Percentiles rank a stretch among this genome's conserved stretches.
Evolutionary conservation across 2,329 filamentous ascomycete species (phyloP).

Genomic region (Xylaria sp.): DNA sequence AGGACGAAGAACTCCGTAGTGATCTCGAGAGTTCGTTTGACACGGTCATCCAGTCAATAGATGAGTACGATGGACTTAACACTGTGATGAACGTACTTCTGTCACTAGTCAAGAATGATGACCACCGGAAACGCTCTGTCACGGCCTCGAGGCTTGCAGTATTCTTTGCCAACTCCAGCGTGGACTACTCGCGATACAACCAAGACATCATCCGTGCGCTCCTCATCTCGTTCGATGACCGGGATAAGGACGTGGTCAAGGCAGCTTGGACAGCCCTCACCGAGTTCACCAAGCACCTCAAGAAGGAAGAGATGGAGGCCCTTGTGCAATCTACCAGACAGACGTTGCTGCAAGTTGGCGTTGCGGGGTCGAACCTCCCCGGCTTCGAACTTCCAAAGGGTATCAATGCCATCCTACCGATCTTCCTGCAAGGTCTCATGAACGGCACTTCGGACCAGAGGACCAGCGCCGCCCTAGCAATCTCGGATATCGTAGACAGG

Average conservation of each 20-base stretch:
- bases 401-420: conserved; percentile 92
- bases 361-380: conserved; percentile 79
- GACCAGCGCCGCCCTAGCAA: conserved; percentile 87
- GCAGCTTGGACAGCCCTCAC: conserved; percentile 84
- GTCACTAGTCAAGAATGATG: conserved; percentile 85
- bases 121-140: conserved; percentile 79
- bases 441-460: conserved; percentile 92
- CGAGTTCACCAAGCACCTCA: conserved; percentile 84
- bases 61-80: conserved; percentile 94
- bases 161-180: conserved; percentile 78
- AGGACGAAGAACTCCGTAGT: conserved; percentile 70
- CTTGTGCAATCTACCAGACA: conserved; percentile 85
- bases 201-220: conserved; percentile 91
- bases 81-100: conserved; percentile 94
- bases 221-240: conserved; percentile 89
- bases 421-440: conserved; percentile 97
- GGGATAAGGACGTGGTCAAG: conserved; percentile 82
- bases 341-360: conserved; percentile 84
- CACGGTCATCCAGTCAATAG: conserved; percentile 86
- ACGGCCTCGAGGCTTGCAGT: conserved; percentile 79
- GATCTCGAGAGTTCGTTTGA: conserved; percentile 85
- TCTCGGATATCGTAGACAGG: conserved; percentile 93
- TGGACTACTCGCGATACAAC: conserved; percentile 95
- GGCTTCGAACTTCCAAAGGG: conserved; percentile 95
- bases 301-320: conserved; percentile 97